Evolutionary conservation across 805 yeast genomes (phyloP).

Genomic region (Lipomyces yamanashiensis): DNA sequence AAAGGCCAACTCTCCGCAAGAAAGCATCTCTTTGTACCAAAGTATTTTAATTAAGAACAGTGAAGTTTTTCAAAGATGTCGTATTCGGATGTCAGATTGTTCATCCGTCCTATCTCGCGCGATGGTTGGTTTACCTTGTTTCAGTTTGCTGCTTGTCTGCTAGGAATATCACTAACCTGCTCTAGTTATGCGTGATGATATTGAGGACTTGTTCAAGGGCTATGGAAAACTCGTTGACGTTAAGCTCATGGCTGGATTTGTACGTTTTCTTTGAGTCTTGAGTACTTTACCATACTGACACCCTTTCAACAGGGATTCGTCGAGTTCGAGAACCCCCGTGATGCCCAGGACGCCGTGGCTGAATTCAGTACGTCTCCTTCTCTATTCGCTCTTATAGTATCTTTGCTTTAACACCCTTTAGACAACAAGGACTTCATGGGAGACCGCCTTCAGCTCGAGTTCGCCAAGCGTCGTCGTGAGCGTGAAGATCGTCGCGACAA

Average conservation of each 20-base stretch:
- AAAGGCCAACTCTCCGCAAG: no score
- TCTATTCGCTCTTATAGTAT: not conserved
- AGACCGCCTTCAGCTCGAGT: conserved; percentile 44
- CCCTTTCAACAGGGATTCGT: conserved; percentile 41
- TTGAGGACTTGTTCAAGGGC: conserved; percentile 53
- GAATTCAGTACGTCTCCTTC: conserved; percentile 33
- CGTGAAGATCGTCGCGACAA: conserved; percentile 33
- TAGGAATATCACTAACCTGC: not conserved
- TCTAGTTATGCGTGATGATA: conserved; percentile 46
- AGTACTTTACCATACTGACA: not conserved
- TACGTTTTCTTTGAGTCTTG: conserved; percentile 10
- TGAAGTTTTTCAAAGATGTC: conserved; percentile 17
- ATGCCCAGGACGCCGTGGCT: conserved; percentile 42
- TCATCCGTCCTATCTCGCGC: conserved; percentile 35
- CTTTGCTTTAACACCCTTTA: conserved; percentile 1
- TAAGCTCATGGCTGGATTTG: conserved; percentile 54
- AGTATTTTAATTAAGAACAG: not conserved
- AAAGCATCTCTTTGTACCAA: no score
- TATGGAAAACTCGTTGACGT: conserved; percentile 62
- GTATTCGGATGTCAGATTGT: conserved; percentile 36
- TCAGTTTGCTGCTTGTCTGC: not conserved
- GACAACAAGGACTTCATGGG: conserved; percentile 46
- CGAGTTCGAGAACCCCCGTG: conserved; percentile 42
- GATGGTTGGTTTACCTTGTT: conserved; percentile 29
- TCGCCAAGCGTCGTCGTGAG: conserved; percentile 45